Base-by-base conservation (phyloP, 2,329 filamentous ascomycete species). In the Neonectria punicea region DNA sequence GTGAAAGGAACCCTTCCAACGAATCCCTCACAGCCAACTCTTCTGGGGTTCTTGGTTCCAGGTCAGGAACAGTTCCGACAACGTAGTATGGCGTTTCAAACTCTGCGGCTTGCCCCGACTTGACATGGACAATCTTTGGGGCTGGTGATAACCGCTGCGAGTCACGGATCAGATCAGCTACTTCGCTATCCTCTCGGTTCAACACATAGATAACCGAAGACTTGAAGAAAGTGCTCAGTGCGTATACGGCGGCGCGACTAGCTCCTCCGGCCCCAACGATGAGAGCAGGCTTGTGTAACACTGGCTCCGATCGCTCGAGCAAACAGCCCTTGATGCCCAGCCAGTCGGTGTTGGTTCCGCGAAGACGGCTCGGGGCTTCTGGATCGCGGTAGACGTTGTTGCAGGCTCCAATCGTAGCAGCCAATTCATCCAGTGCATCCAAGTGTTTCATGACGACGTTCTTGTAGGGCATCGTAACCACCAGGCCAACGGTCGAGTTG, bases 291-390 rank as follows among this genome's bases (percentile, higher is more conserved):
- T 51, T 67, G 66, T 32, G 65, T 60, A 28, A 32, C 49, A 61
- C 60, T 11, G 58, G 63, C 28, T 60, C 64, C 9, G 34, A 34
- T 25, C 41, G 41, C 56, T 63, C 66, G 5, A 67, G 59, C 1
- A 82, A 67, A 60, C 77, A 82, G 5, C 74, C 77, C 43, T 75
- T 75, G 57, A 83, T 78, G 2, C 82, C 80, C 1, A 76, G 66
- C 80, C 81, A 82, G 64, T 83, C 81, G 2, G 81, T 83, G 63
- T 83, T 83, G 7, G 78, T 79, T 2, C 80, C 81, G 8, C 71
- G 66, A 0, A 82, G 68, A 10, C 61, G 68, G 4, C 73, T 68
- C 6, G 58, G 34, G 22, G 75, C 63, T 6, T 70, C 51, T 28
- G 67, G 65, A 9, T 70, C 63, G 22, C 69, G 67, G 65, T 79